phyloP scores from a whole-genome alignment of 2,329 filamentous ascomycete genomes.

The Xylaria sp. region DNA sequence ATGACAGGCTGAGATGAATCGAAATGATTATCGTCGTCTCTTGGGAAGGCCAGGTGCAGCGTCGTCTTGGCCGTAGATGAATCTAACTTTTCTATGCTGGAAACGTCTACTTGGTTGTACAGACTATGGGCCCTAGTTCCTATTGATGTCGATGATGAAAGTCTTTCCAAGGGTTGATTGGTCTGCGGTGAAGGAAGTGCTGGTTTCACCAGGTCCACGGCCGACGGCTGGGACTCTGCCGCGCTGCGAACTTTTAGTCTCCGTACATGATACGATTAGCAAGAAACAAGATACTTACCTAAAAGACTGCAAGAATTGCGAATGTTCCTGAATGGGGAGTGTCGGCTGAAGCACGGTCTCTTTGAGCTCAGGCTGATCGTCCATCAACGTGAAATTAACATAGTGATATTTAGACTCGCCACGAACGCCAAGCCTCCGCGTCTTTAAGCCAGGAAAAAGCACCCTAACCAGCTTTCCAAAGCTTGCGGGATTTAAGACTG shows the following conservation, averaged over 20 bases:
- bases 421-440: constrained; percentile 87
- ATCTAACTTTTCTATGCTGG: constrained; percentile 68
- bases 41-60: constrained; percentile 70
- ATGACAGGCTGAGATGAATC: constrained; percentile 76
- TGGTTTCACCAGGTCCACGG: constrained; percentile 39
- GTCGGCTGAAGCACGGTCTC: constrained; percentile 60
- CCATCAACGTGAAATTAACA: constrained; percentile 71
- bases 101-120: constrained; percentile 69
- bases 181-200: constrained; percentile 55
- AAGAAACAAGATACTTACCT: constrained; percentile 55
- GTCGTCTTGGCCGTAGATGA: constrained; percentile 67
- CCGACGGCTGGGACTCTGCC: constrained; percentile 48
- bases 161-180: constrained; percentile 49
- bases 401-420: constrained; percentile 99
- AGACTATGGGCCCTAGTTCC: constrained; percentile 60
- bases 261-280: constrained; percentile 11
- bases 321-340: constrained; percentile 61
- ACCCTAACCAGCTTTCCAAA: constrained; percentile 98
- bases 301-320: constrained; percentile 61
- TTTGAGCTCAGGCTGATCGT: constrained; percentile 64
- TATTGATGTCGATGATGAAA: constrained; percentile 40
- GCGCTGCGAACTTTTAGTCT: constrained; percentile 47
- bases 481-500: constrained; percentile 93
- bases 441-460: constrained; percentile 94
- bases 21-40: constrained; percentile 65